These are phyloP conservation scores for Aspergillus nidulans DNA, from an alignment of 495 filamentous ascomycete species.

Conservation along the genomic window DNA sequence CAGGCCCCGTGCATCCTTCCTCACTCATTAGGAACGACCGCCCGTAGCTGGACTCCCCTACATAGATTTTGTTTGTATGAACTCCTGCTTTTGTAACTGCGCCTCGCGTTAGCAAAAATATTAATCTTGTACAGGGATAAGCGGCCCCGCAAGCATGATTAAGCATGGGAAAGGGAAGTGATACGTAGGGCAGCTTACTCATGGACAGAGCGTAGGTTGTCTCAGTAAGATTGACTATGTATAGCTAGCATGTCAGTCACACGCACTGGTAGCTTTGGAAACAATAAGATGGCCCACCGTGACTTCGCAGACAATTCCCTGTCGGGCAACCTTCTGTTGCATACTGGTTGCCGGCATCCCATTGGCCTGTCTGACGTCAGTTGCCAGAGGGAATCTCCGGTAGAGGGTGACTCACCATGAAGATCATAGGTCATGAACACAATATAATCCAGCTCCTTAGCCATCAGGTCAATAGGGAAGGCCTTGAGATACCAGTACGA, in stretches of 20 bases:
- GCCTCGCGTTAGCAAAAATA: neutral
- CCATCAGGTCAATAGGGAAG: slow-evolving; percentile 27
- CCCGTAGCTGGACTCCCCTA: slow-evolving; percentile 34
- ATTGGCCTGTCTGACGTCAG: slow-evolving; percentile 8
- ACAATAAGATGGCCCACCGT: slow-evolving; percentile 9
- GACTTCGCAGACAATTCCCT: slow-evolving; percentile 37
- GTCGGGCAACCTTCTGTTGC: slow-evolving; percentile 25
- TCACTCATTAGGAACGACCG: slow-evolving; percentile 10
- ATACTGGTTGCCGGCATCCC: slow-evolving; percentile 28
- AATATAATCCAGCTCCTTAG: slow-evolving; percentile 27
- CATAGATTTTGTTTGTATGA: slow-evolving; percentile 32
- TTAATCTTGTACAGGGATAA: no score
- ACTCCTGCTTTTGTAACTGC: slow-evolving; percentile 46
- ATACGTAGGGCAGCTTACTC: slow-evolving; percentile 5
- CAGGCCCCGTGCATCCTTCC: neutral
- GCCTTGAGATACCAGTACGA: slow-evolving; percentile 32
- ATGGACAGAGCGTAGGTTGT: slow-evolving; percentile 36
- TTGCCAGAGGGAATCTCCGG: no score
- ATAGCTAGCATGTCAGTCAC: neutral
- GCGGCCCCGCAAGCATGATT: no score
- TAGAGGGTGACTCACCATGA: slow-evolving; percentile 13
- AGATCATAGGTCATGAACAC: slow-evolving; percentile 38
- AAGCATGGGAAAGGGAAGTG: no score
- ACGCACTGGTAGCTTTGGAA: neutral
- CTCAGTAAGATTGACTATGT: slow-evolving; percentile 36